Evolutionary conservation across 805 yeast species (phyloP).

Genomic region (Cyberlindnera misumaiensis): DNA sequence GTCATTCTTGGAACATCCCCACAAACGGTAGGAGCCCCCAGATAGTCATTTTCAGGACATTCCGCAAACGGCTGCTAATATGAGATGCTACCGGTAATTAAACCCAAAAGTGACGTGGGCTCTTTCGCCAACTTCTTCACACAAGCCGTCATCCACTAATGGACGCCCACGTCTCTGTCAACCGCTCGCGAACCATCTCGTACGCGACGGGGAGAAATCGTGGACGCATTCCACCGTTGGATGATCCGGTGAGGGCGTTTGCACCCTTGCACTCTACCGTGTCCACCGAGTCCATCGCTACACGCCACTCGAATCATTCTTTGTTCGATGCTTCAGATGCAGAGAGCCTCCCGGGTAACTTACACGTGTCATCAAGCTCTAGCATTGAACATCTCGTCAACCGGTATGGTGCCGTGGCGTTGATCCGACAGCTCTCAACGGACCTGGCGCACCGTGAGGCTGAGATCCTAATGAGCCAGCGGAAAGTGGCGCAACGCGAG

Average conservation of each 20-base stretch:
- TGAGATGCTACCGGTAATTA: too few species aligned
- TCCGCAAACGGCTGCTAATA: too few species aligned
- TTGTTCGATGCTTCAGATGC: slow-evolving; percentile 11
- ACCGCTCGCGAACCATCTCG: slow-evolving; percentile 10
- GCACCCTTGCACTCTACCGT: slow-evolving; percentile 14
- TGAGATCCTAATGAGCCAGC: slow-evolving; percentile 33
- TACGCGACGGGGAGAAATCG: slow-evolving; percentile 11
- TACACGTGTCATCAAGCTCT: slow-evolving; percentile 25
- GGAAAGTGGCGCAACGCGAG: slow-evolving; percentile 28
- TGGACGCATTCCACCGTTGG: background rate
- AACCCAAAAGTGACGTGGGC: too few species aligned
- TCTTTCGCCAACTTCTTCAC: too few species aligned
- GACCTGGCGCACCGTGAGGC: slow-evolving; percentile 43
- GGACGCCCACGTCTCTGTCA: slow-evolving; percentile 4
- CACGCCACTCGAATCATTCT: background rate
- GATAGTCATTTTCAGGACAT: too few species aligned
- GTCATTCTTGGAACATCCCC: too few species aligned
- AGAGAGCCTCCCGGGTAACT: slow-evolving; percentile 27
- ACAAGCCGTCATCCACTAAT: background rate
- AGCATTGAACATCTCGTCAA: slow-evolving; percentile 27
- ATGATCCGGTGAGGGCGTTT: slow-evolving; percentile 1
- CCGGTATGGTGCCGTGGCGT: slow-evolving; percentile 27
- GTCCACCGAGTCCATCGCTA: slow-evolving; percentile 9
- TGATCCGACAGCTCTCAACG: slow-evolving; percentile 40
- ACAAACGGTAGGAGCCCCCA: too few species aligned